phyloP scores from a whole-genome alignment of 1,284 basidiomycete species.

The Apiotrichum sp. region DNA sequence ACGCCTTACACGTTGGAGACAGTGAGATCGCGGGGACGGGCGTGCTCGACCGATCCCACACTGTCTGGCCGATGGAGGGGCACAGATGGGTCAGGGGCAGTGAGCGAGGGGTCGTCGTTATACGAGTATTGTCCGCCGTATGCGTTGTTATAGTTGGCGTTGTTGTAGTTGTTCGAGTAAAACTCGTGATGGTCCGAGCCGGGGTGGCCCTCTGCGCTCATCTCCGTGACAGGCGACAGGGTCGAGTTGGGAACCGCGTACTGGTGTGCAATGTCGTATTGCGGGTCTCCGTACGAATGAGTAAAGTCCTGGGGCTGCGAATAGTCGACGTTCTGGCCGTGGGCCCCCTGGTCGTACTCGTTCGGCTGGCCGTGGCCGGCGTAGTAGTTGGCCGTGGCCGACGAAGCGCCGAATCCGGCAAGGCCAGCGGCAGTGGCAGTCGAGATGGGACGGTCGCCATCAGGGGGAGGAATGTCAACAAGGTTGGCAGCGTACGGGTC shows the following conservation, averaged over 20 bases:
- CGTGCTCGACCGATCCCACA: neutral
- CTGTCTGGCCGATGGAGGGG: neutral
- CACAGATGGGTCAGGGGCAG: neutral
- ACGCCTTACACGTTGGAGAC: slow-evolving; percentile 10
- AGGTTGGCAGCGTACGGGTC: slow-evolving; percentile 43
- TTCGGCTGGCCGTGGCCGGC: slow-evolving; percentile 1
- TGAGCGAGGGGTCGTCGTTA: neutral
- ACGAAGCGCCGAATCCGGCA: slow-evolving; percentile 29
- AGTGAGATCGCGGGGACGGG: slow-evolving; percentile 3
- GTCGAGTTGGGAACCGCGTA: slow-evolving; percentile 11
- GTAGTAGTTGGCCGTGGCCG: slow-evolving; percentile 16
- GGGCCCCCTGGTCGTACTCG: neutral
- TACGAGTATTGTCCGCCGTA: neutral
- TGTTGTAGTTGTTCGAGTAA: neutral
- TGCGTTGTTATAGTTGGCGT: neutral
- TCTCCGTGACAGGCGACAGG: neutral
- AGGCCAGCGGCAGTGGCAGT: slow-evolving; percentile 1
- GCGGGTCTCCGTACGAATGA: slow-evolving; percentile 38
- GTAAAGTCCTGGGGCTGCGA: slow-evolving; percentile 7
- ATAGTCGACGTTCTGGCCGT: slow-evolving; percentile 1
- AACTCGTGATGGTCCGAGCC: neutral
- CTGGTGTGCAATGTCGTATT: slow-evolving; percentile 31
- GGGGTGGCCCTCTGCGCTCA: slow-evolving; percentile 3
- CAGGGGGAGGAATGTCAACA: slow-evolving; percentile 20
- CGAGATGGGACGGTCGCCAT: slow-evolving; percentile 18